Evolutionary conservation across 2,329 filamentous ascomycete species (phyloP), one percentile per base, ranked within the genome.

Genomic region (Drechslerella stenobrocha): DNA sequence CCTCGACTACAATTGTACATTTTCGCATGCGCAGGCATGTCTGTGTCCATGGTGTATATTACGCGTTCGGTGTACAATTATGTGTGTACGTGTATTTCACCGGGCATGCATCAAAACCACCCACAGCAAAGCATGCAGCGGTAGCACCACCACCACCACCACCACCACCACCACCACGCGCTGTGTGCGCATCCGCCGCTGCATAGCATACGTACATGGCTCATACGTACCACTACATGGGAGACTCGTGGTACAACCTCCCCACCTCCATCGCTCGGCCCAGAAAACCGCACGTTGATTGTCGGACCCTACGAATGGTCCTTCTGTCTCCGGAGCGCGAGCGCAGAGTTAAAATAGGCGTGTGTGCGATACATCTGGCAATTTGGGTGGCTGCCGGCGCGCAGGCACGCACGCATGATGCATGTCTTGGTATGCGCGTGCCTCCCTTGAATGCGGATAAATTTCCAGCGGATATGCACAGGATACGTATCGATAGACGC

Each of bases 11-110:
- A 42, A 18, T 18, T 42, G 37, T 42, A n/a, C n/a, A 42, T 42
- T 18, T 42, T 42, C 22, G 37, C 37, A 42, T 42, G 37, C 22
- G 37, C 37, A 20, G 13, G 37, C 37, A 42, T 42, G 15, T 42
- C 11, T 37, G 11, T 4, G 15, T 32, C 34, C 11, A n/a, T n/a
- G n/a, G n/a, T n/a, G 34, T 37, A 37, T 15, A 37, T 37, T 9
- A 37, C 34, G 34, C 34, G 34, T 37, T n/a, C n/a, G n/a, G 28
- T 11, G 28, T 30, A 30, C 28, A 30, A 30, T 30, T 30, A 30
- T 30, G 28, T 3, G 37, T 18, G 22, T 13, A 42, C 15, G 15
- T 18, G 22, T 42, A 18, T 7, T 4, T 4, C 34, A 42, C 8
- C 9, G 37, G 4, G 22, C 37, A 42, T 42, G 37, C 37, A 15